These are phyloP conservation scores for Endotrypanum monterogeii DNA, from an alignment of 208 protist species.

Conservation along the genomic window DNA sequence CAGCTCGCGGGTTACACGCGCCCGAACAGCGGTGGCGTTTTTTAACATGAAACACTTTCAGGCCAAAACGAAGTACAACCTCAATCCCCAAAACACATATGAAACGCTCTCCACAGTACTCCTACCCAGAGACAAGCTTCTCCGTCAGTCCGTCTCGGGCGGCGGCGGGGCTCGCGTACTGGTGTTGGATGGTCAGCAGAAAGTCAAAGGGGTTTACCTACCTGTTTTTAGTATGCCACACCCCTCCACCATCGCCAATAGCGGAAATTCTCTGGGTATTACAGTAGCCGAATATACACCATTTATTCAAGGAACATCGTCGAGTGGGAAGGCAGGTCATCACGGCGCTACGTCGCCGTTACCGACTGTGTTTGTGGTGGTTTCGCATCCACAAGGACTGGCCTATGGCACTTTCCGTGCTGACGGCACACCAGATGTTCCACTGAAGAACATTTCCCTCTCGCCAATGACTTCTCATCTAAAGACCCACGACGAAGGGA, in stretches of 20 bases:
- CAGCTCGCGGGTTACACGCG: conserved; percentile 11
- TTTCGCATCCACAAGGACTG: conserved; percentile 51
- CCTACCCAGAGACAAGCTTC: conserved; percentile 55
- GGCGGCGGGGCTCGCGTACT: conserved; percentile 67
- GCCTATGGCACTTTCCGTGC: conserved; percentile 32
- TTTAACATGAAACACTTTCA: conserved; percentile 88
- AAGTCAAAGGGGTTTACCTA: conserved; percentile 80
- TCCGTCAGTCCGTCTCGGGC: conserved; percentile 71
- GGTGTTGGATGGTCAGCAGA: conserved; percentile 76
- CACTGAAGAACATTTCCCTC: conserved; percentile 33
- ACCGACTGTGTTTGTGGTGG: conserved; percentile 31
- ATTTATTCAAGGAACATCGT: conserved; percentile 3
- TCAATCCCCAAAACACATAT: conserved; percentile 45
- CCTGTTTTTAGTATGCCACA: conserved; percentile 78
- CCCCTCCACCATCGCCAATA: conserved; percentile 38
- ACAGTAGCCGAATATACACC: conserved; percentile 57
- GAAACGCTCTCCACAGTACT: conserved; percentile 46
- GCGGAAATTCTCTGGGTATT: conserved; percentile 56
- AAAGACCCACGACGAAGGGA: neutral
- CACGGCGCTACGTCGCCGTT: neutral
- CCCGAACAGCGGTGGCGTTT: conserved; percentile 67
- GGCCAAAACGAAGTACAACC: conserved; percentile 43
- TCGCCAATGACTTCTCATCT: neutral
- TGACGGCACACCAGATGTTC: conserved; percentile 31
- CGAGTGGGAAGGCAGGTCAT: neutral